These are phyloP conservation scores for Thielaviopsis ethacetica DNA, from an alignment of 2,329 filamentous ascomycete species.

Conservation along the genomic window DNA sequence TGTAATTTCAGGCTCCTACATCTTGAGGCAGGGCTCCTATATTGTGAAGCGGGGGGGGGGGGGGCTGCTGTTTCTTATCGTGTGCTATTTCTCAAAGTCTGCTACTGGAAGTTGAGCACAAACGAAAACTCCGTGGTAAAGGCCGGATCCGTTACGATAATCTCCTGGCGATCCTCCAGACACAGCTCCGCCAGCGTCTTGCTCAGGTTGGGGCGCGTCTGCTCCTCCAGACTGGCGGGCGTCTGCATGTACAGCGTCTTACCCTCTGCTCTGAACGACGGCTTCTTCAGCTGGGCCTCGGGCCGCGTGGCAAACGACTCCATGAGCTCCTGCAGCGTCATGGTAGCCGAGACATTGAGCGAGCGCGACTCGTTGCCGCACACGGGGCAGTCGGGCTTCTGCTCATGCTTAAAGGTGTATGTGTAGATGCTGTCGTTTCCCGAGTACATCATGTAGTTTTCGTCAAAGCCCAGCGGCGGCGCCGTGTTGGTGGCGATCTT, in stretches of 20 bases:
- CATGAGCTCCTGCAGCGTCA: slow-evolving; percentile 68
- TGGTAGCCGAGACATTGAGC: slow-evolving; percentile 51
- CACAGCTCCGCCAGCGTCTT: slow-evolving; percentile 61
- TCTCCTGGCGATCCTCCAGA: slow-evolving; percentile 64
- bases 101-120: slow-evolving; percentile 29
- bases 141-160: slow-evolving; percentile 85
- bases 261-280: slow-evolving; percentile 60
- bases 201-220: slow-evolving; percentile 66
- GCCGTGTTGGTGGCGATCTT: slow-evolving; percentile 79
- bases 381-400: slow-evolving; percentile 87
- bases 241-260: slow-evolving; percentile 85
- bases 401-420: slow-evolving; percentile 89
- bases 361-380: slow-evolving; percentile 72
- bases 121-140: slow-evolving; percentile 57
- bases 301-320: slow-evolving; percentile 69
- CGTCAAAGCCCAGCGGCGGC: slow-evolving; percentile 59
- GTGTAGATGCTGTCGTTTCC: slow-evolving; percentile 94
- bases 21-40: neutral
- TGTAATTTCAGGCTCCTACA: neutral
- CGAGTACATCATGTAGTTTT: slow-evolving; percentile 99
- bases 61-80: too few relatives aligned
- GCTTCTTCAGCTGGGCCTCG: slow-evolving; percentile 86
- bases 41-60: too few relatives aligned
- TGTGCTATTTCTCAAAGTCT: neutral
- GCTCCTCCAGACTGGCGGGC: slow-evolving; percentile 64